Evolutionary conservation across 2,329 filamentous ascomycete genomes (phyloP).

Genomic region (Fusarium siculi): DNA sequence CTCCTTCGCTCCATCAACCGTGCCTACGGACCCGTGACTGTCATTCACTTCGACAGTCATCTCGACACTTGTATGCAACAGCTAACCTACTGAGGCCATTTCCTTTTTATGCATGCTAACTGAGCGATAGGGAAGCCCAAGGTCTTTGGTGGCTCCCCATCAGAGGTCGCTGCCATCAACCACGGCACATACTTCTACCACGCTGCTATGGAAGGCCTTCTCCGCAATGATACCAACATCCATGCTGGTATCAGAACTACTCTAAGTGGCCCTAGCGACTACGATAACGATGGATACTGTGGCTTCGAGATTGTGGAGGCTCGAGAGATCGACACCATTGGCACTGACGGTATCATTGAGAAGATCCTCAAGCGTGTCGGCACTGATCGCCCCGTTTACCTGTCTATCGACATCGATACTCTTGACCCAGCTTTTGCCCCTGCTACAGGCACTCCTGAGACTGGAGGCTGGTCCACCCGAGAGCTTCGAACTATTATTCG

Average conservation of each 20-base stretch:
- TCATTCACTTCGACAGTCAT: constrained; percentile 72
- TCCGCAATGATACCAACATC: constrained; percentile 86
- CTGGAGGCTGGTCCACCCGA: constrained; percentile 78
- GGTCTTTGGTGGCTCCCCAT: constrained; percentile 85
- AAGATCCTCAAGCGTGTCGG: constrained; percentile 81
- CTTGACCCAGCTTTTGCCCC: constrained; percentile 84
- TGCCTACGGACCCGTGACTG: constrained; percentile 68
- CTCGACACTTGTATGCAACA: constrained; percentile 69
- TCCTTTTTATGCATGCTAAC: no score
- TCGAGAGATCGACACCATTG: constrained; percentile 62
- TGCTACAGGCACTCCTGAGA: constrained; percentile 80
- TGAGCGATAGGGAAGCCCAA: constrained; percentile 71
- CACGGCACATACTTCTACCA: constrained; percentile 93
- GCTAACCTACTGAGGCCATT: no score
- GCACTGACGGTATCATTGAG: constrained; percentile 77
- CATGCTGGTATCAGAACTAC: constrained; percentile 89
- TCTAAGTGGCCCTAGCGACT: constrained; percentile 74
- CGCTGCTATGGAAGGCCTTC: constrained; percentile 78
- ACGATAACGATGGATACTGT: constrained; percentile 76
- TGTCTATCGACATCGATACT: constrained; percentile 87
- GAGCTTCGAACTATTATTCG: constrained; percentile 78
- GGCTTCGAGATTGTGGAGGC: constrained; percentile 86
- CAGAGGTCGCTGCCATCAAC: constrained; percentile 80
- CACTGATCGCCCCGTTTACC: constrained; percentile 78
- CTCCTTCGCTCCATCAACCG: constrained; percentile 69